Evolutionary conservation across 176 grass and related monocot genomes (phyloP).

Genomic region (Bonia amplexicaulis): DNA sequence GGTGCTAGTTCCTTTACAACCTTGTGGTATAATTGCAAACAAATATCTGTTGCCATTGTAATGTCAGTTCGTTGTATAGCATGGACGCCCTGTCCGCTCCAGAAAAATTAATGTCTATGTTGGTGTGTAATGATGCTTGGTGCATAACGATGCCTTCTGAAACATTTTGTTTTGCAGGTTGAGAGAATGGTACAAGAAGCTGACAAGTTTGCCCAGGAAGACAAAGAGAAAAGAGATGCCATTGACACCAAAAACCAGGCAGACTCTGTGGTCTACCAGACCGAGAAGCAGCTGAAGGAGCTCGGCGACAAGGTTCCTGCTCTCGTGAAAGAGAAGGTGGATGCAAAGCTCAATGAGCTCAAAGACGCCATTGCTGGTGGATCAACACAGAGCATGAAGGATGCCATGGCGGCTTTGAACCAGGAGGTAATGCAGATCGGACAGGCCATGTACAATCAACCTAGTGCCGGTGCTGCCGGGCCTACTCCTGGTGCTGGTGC

Average conservation of each 20-base stretch:
- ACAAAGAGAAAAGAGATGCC: slow-evolving; percentile 95
- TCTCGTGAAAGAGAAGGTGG: slow-evolving; percentile 81
- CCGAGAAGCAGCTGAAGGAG: slow-evolving; percentile 96
- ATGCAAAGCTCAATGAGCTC: slow-evolving; percentile 77
- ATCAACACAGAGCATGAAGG: slow-evolving; percentile 79
- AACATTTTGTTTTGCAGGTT: slow-evolving; percentile 50
- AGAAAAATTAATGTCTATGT: neutral
- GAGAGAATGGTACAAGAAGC: slow-evolving; percentile 95
- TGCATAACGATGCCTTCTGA: neutral
- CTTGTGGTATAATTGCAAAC: neutral
- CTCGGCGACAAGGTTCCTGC: slow-evolving; percentile 83
- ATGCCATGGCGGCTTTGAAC: slow-evolving; percentile 82
- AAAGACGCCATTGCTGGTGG: slow-evolving; percentile 76
- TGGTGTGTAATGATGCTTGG: neutral
- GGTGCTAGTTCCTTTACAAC: neutral
- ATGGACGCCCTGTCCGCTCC: neutral
- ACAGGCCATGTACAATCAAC: slow-evolving; percentile 86
- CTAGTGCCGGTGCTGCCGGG: slow-evolving; percentile 36
- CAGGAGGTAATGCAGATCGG: slow-evolving; percentile 98
- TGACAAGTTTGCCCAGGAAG: slow-evolving; percentile 87
- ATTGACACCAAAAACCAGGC: slow-evolving; percentile 98
- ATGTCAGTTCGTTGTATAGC: neutral
- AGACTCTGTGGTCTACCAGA: slow-evolving; percentile 88
- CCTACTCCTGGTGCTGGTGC: slow-evolving; percentile 37
- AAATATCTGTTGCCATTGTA: neutral